phyloP scores from a whole-genome alignment of 768 basidiomycete genomes.

The Mycena belliarum region DNA sequence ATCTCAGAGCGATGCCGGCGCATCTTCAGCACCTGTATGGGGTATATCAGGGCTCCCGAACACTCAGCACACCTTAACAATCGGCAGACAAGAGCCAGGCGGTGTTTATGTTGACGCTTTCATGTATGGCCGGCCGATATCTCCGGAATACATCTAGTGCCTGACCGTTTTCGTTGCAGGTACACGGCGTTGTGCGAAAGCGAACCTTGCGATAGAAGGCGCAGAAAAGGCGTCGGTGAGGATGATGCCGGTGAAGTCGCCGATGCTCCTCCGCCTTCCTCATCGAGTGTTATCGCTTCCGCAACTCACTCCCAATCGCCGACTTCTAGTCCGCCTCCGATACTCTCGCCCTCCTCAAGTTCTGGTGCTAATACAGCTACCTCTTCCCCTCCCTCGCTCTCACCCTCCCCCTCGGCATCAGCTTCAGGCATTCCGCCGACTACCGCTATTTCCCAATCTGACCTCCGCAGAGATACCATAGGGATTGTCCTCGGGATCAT shows the following conservation, averaged over 20 bases:
- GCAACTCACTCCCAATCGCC: too few relatives aligned
- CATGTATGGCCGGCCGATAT: neutral
- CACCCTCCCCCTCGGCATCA: neutral
- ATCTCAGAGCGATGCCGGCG: neutral
- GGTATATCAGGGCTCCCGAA: slow-evolving; percentile 10
- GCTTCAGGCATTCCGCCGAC: neutral
- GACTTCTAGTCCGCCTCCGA: too few relatives aligned
- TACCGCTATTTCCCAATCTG: neutral
- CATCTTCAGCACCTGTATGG: neutral
- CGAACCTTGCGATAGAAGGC: neutral
- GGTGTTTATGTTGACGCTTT: neutral
- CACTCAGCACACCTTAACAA: slow-evolving; percentile 7
- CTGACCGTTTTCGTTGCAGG: neutral
- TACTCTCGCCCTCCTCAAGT: too few relatives aligned
- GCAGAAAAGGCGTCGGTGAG: neutral
- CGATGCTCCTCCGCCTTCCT: too few relatives aligned
- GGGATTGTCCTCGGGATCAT: neutral
- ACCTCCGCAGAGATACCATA: neutral
- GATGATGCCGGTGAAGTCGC: neutral
- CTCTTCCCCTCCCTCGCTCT: too few relatives aligned
- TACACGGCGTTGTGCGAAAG: neutral
- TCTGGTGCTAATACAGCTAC: neutral
- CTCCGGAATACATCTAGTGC: neutral
- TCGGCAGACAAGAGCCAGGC: neutral
- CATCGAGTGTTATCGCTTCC: too few relatives aligned